phyloP scores from a whole-genome alignment of 441 rosid species.

The Erysimum pusillum region DNA sequence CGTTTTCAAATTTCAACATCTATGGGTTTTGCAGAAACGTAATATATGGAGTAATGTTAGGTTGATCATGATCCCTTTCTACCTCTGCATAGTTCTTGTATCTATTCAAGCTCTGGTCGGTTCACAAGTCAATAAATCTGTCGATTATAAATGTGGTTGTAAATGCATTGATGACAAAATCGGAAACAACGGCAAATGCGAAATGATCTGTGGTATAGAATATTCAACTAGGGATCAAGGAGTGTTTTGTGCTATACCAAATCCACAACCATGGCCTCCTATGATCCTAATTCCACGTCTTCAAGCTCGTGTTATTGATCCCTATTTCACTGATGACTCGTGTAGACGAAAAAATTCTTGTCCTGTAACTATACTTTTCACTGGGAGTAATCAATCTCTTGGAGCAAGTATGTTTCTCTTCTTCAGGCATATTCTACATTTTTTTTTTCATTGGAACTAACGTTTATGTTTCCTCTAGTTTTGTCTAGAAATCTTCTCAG shows the following conservation, averaged over 20 bases:
- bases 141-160: conserved; percentile 64
- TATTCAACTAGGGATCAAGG: conserved; percentile 64
- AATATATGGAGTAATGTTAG: conserved; percentile 71
- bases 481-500: conserved; percentile 61
- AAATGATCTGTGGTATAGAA: conserved; percentile 70
- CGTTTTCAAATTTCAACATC: background rate
- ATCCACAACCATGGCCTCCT: conserved; percentile 82
- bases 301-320: conserved; percentile 60
- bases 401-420: conserved; percentile 65
- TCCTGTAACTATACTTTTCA: conserved; percentile 73
- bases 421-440: background rate
- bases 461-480: conserved; percentile 46
- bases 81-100: conserved; percentile 70
- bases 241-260: conserved; percentile 58
- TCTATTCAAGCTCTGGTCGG: conserved; percentile 59
- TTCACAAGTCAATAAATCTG: conserved; percentile 47
- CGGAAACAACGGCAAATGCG: conserved; percentile 60
- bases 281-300: conserved; percentile 75
- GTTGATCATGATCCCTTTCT: conserved; percentile 70
- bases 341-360: conserved; percentile 70
- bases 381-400: conserved; percentile 72
- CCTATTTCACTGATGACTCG: conserved; percentile 60
- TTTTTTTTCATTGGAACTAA: conserved; percentile 15
- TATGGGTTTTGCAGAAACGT: conserved; percentile 70
- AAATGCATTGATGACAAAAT: conserved; percentile 39